A percentile compares a stretch with the other conserved stretches of the same genome.
Conservation (phyloP, 2,329 filamentous ascomycete genomes). For the Epichloe brachyelytri region DNA sequence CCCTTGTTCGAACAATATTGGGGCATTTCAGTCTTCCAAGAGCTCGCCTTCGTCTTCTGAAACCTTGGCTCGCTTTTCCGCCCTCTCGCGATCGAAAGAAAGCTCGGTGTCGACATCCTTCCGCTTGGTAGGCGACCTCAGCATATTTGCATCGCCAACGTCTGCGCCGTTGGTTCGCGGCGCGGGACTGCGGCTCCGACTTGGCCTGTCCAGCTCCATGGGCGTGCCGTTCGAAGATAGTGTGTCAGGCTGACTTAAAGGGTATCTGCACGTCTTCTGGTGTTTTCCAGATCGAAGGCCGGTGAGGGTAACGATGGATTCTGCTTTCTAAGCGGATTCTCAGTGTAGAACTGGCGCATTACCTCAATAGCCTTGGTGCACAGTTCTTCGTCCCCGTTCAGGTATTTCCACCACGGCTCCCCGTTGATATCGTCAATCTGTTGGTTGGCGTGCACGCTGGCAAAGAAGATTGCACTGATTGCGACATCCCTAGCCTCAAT, state of each 20-base stretch:
- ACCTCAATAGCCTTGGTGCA: slow-evolving; percentile 63
- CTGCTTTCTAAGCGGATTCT: slow-evolving; percentile 49
- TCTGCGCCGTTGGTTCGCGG: slow-evolving; percentile 27
- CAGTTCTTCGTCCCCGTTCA: slow-evolving; percentile 58
- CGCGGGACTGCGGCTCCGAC: slow-evolving; percentile 38
- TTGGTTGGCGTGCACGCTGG: slow-evolving; percentile 59
- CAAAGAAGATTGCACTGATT: slow-evolving; percentile 76
- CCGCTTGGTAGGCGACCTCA: slow-evolving; percentile 28
- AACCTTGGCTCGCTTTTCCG: slow-evolving; percentile 30
- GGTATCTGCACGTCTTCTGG: slow-evolving; percentile 35
- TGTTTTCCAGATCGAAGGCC: slow-evolving; percentile 42
- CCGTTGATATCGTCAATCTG: slow-evolving; percentile 66
- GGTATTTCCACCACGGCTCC: slow-evolving; percentile 74
- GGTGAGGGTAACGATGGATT: slow-evolving; percentile 41
- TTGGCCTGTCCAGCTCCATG: slow-evolving; percentile 32
- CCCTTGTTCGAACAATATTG: neutral
- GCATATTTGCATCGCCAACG: slow-evolving; percentile 6
- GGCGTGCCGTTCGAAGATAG: slow-evolving; percentile 38
- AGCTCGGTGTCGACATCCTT: slow-evolving; percentile 26
- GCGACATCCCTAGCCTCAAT: slow-evolving; percentile 72
- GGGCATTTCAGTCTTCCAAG: slow-evolving; percentile 18
- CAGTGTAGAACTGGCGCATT: slow-evolving; percentile 56
- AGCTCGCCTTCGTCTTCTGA: slow-evolving; percentile 38
- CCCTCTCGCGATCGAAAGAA: slow-evolving; percentile 20
- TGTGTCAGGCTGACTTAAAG: slow-evolving; percentile 28